phyloP scores from a whole-genome alignment of 495 filamentous ascomycete genomes.

The Daldinia loculata region DNA sequence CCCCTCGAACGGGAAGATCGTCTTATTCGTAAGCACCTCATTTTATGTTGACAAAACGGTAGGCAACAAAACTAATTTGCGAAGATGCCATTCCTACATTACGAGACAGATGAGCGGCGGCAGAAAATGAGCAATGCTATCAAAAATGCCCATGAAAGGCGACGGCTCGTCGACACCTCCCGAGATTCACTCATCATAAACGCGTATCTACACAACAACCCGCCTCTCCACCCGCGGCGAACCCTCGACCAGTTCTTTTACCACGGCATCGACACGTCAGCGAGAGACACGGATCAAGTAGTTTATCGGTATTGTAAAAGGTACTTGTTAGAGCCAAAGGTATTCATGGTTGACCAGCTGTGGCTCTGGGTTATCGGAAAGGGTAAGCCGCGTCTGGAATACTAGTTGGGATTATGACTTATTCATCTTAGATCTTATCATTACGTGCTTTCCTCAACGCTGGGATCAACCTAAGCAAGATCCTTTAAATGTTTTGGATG shows the following conservation, averaged over 20 bases:
- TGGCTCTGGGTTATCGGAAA: constrained; percentile 76
- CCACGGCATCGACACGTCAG: constrained; percentile 73
- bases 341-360: constrained; percentile 79
- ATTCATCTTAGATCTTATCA: constrained; percentile 58
- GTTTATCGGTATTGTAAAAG: constrained; percentile 69
- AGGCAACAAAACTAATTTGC: constrained; percentile 20
- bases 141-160: constrained; percentile 49
- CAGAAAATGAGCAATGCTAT: constrained; percentile 69
- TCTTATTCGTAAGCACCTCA: constrained; percentile 57
- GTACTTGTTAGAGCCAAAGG: constrained; percentile 63
- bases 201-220: constrained; percentile 61
- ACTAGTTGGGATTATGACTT: neutral
- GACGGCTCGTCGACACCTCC: constrained; percentile 43
- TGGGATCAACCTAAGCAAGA: constrained; percentile 78
- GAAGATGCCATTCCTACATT: constrained; percentile 74
- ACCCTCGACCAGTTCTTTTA: constrained; percentile 79
- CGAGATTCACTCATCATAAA: constrained; percentile 71
- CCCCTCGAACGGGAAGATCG: constrained; percentile 58
- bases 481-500: constrained; percentile 71
- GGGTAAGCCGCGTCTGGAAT: constrained; percentile 33
- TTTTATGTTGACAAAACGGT: neutral
- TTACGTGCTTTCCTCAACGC: constrained; percentile 73
- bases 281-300: constrained; percentile 73
- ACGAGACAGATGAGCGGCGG: constrained; percentile 66
- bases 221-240: constrained; percentile 70